Evolutionary conservation across 306 rosid genomes (phyloP), one percentile per base, ranked within the genome.

Genomic region (Erythrophleum fordii): DNA sequence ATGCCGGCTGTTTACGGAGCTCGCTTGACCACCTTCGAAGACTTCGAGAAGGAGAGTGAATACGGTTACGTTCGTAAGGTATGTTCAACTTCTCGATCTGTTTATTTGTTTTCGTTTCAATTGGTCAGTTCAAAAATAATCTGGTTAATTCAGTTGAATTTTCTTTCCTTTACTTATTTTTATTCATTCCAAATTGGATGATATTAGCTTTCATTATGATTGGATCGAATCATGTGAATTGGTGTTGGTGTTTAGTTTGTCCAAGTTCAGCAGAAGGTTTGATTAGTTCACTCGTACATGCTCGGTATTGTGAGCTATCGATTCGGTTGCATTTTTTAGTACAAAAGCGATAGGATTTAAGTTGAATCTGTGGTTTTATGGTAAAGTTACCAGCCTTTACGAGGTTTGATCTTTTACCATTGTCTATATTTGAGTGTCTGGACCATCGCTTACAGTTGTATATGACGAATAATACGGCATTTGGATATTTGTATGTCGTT

Each of bases 61-160:
- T 96, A 92, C 79, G 99, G 99, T 56, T 96, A 96, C 67, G 97
- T 96, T 80, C 99, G 99, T 48, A 96, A 96, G 99, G 99, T 93
- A 23, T 56, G 83, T 78, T 8, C 56, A 22, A 61, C 49, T 52
- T 61, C 64, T 18, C 46, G 73, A 76, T 56, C 72, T 29, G 52
- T 44, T 39, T 0, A 29, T 25, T 55, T 39, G 42, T 52, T 11
- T 29, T 71, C 7, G 28, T 69, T 69, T 18, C 31, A 72, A 49
- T 49, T 48, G 26, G 42, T 11, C 44, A 6, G 46, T 26, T 22
- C 20, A 3, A 16, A 23, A 39, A 7, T 70, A n/a, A 35, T 61
- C 66, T 3, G 45, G 35, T 37, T 72, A n/a, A 42, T 67, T 60
- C 14, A 26, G 23, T 17, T 73, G 7, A 28, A 51, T 81, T 64